Percentiles rank a stretch among this genome's conserved stretches.
Evolutionary conservation across 345 rosid genomes (phyloP).

Genomic region (Conringia planisiliqua): DNA sequence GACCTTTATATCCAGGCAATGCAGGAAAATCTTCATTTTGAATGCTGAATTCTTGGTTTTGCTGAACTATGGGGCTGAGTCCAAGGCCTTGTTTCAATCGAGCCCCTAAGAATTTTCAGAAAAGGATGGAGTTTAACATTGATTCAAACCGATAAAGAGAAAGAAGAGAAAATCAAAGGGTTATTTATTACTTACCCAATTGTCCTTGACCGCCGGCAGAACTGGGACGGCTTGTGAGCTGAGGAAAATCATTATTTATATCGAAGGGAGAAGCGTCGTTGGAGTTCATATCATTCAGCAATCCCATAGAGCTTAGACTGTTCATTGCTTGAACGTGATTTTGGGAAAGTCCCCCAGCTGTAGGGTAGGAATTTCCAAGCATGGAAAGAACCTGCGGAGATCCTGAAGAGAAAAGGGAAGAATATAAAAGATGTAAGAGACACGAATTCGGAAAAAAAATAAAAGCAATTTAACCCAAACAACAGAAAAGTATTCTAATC

Average conservation of each 20-base stretch:
- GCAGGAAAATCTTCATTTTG: conserved; percentile 99
- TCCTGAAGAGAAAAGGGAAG: conserved; percentile 55
- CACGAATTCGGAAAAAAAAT: not conserved
- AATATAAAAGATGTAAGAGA: not conserved
- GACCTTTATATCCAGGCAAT: conserved; percentile 94
- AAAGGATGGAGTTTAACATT: not conserved
- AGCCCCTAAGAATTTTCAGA: conserved; percentile 47
- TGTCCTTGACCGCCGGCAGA: conserved; percentile 98
- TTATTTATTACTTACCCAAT: conserved; percentile 46
- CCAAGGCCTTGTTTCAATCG: conserved; percentile 81
- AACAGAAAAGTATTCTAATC: not conserved
- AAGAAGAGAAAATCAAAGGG: not conserved
- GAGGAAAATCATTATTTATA: conserved; percentile 92
- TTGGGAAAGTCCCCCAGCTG: conserved; percentile 78
- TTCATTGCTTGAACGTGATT: conserved; percentile 80
- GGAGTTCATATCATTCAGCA: conserved; percentile 76
- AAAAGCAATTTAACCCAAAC: not conserved
- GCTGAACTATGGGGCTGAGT: conserved; percentile 82
- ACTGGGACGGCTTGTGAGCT: conserved; percentile 81
- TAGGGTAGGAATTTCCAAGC: conserved; percentile 65
- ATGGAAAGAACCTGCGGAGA: conserved; percentile 82
- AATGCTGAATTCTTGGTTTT: conserved; percentile 97
- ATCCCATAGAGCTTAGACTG: conserved; percentile 76
- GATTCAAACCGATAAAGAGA: conserved; percentile 13
- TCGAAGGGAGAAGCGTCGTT: conserved; percentile 81